Evolutionary conservation across 2,329 filamentous ascomycete species (phyloP).

Genomic region (Trichoderma atrobrunneum): DNA sequence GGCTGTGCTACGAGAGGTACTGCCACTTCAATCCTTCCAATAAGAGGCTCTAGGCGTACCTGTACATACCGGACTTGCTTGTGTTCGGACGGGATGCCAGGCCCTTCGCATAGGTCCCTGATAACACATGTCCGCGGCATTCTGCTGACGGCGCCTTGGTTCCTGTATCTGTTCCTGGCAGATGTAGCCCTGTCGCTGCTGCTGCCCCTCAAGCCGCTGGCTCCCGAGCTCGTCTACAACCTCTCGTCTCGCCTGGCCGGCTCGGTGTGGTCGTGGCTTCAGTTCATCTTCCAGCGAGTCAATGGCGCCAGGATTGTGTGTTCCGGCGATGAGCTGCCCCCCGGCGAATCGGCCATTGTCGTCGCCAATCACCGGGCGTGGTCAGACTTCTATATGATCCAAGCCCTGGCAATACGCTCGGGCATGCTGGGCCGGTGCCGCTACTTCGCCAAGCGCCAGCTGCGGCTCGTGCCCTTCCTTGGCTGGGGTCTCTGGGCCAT

Average conservation of each 20-base stretch:
- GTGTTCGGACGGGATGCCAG: background rate
- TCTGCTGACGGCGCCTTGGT: constrained; percentile 49
- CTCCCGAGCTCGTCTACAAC: constrained; percentile 51
- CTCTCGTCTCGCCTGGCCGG: constrained; percentile 53
- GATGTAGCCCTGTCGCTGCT: constrained; percentile 51
- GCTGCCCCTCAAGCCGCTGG: constrained; percentile 45
- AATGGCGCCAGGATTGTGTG: constrained; percentile 54
- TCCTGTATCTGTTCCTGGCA: constrained; percentile 49
- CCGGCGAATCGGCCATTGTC: constrained; percentile 58
- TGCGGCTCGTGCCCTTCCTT: constrained; percentile 58
- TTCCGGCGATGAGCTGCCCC: constrained; percentile 51
- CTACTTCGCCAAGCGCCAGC: constrained; percentile 61
- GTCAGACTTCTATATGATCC: constrained; percentile 64
- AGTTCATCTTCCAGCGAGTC: constrained; percentile 51
- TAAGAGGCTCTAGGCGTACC: background rate
- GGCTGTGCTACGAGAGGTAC: background rate
- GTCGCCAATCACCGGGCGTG: constrained; percentile 60
- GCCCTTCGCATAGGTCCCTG: constrained; percentile 24
- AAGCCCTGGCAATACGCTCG: constrained; percentile 51
- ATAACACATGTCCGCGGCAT: constrained; percentile 43
- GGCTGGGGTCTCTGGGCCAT: constrained; percentile 65
- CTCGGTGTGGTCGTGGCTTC: constrained; percentile 56
- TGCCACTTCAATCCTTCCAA: background rate
- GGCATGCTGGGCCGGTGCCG: constrained; percentile 60
- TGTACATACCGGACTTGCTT: background rate